Conservation (phyloP, 331 rosid species). For the Malus hybrid region DNA sequence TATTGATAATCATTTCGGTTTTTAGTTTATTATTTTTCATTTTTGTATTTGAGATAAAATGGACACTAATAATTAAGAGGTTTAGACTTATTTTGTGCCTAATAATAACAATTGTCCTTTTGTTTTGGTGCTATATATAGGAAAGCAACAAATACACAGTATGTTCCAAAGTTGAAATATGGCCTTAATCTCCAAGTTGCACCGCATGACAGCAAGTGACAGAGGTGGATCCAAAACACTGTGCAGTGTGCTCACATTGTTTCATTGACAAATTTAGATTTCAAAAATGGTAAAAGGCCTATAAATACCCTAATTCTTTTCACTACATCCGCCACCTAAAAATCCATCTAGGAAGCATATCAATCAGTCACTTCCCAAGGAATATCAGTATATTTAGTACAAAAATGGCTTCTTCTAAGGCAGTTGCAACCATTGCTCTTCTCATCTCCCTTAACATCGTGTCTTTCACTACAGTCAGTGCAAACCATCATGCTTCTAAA, state of each 20-base stretch:
- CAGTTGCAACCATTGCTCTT: slow-evolving; percentile 10
- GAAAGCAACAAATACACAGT: not conserved
- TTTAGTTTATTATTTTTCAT: no score
- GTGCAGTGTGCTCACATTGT: slow-evolving; percentile 5
- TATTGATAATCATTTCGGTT: no score
- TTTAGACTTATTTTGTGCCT: not conserved
- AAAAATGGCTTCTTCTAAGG: slow-evolving; percentile 18
- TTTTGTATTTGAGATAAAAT: no score
- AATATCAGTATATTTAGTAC: not conserved
- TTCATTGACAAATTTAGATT: not conserved
- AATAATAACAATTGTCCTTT: not conserved
- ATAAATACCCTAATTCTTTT: slow-evolving; percentile 1
- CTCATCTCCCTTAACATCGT: slow-evolving; percentile 17
- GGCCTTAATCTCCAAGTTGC: slow-evolving; percentile 2
- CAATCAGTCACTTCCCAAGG: not conserved
- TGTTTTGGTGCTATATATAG: not conserved
- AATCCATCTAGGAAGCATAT: not conserved
- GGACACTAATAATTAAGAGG: not conserved
- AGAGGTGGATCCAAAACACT: not conserved
- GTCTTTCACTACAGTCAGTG: slow-evolving; percentile 13
- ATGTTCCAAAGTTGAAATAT: not conserved
- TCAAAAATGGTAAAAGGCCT: not conserved
- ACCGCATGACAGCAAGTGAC: not conserved
- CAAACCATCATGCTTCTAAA: not conserved
- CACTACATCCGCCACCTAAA: not conserved